Conservation (phyloP, 495 filamentous ascomycete species). For the Aspergillus diversus region DNA sequence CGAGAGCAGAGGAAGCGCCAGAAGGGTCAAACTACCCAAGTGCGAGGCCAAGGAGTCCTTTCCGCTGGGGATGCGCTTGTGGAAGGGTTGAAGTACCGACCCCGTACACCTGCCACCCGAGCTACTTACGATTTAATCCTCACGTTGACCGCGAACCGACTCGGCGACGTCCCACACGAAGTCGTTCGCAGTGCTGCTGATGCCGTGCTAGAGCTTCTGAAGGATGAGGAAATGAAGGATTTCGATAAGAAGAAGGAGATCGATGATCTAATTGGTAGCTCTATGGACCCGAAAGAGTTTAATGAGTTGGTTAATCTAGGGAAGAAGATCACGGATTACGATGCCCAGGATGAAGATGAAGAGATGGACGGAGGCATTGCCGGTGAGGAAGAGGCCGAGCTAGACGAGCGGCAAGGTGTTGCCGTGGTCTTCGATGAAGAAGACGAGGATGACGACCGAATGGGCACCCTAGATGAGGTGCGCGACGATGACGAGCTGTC, state of each 20-base stretch:
- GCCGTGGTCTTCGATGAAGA: slow-evolving; percentile 96
- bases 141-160: slow-evolving; percentile 81
- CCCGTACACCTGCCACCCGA: slow-evolving; percentile 87
- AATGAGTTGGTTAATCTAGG: slow-evolving; percentile 96
- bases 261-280: slow-evolving; percentile 84
- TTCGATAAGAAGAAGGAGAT: slow-evolving; percentile 98
- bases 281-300: slow-evolving; percentile 87
- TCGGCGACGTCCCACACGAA: slow-evolving; percentile 92
- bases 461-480: slow-evolving; percentile 73
- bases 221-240: slow-evolving; percentile 95
- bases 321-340: slow-evolving; percentile 99
- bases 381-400: slow-evolving; percentile 65
- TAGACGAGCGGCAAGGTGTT: slow-evolving; percentile 94
- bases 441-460: slow-evolving; percentile 85
- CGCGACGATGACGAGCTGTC: slow-evolving; percentile 73
- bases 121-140: slow-evolving; percentile 96
- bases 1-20: slow-evolving; percentile 89
- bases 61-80: slow-evolving; percentile 83
- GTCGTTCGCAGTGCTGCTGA: slow-evolving; percentile 95
- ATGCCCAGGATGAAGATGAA: slow-evolving; percentile 95
- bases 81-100: slow-evolving; percentile 84
- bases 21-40: slow-evolving; percentile 69
- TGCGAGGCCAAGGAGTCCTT: slow-evolving; percentile 78
- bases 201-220: slow-evolving; percentile 85
- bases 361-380: slow-evolving; percentile 71